Conservation (phyloP, 2,329 filamentous ascomycete genomes). For the Ilyonectria mors-panacis region DNA sequence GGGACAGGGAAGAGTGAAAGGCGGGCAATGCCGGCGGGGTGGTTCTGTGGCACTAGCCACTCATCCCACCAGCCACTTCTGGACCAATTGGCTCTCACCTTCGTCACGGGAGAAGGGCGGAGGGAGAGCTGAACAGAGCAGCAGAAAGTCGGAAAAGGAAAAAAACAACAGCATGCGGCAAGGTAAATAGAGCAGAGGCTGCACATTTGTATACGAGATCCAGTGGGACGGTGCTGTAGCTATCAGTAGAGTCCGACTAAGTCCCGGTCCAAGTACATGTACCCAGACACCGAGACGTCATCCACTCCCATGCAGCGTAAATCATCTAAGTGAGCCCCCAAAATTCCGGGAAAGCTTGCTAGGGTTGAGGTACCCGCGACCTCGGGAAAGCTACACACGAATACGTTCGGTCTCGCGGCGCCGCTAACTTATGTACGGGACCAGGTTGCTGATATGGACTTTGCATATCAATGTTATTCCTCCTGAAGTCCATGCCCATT, state of each 20-base stretch:
- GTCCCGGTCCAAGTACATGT: not conserved
- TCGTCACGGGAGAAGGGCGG: not conserved
- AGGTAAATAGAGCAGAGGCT: no score
- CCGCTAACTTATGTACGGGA: no score
- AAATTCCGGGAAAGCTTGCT: not conserved
- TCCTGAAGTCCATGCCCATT: no score
- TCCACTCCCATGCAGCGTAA: conserved; percentile 7
- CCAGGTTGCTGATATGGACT: no score
- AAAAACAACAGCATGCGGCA: no score
- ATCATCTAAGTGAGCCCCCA: not conserved
- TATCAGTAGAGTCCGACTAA: not conserved
- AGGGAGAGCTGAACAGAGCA: no score
- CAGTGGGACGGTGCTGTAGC: not conserved
- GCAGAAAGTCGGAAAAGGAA: no score
- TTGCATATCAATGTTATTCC: no score
- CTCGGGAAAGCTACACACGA: not conserved
- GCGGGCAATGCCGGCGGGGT: conserved; percentile 22
- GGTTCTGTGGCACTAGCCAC: conserved; percentile 27
- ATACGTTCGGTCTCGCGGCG: no score
- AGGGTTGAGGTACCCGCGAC: not conserved
- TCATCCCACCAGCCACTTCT: conserved; percentile 24
- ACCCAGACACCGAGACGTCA: not conserved
- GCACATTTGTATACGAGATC: no score
- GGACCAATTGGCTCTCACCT: not conserved
- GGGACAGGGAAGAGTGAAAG: conserved; percentile 26